Evolutionary conservation across 1,284 basidiomycete genomes (phyloP), one percentile per base, ranked within the genome.

Genomic region (Caloboletus inedulis): DNA sequence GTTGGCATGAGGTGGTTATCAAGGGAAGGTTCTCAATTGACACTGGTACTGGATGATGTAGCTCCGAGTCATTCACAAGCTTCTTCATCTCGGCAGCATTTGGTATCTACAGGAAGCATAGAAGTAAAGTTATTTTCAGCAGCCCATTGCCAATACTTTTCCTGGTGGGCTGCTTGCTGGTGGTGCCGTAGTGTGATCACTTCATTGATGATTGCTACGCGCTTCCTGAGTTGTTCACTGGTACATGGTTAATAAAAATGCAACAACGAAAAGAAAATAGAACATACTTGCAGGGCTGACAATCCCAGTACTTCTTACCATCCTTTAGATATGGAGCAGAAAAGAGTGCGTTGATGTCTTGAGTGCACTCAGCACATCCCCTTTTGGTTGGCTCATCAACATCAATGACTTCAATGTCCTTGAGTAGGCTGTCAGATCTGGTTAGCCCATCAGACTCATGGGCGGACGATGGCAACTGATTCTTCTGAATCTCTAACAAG

Each of bases 1-100:
- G 14, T 19, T 0, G 29, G 47, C 9, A 57, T 5, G 2, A 59
- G 47, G n/a, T 59, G 54, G 7, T 2, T 25, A 8, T 59, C 13
- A 1, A 58, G 49, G 8, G 37, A 44, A 9, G 31, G 36, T 30
- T 58, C 49, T 8, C 16, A 2, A 18, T 29, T 44, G 30, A 54
- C 14, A 10, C n/a, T 12, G 6, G 44, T 5, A 1, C 33, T 27
- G 12, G 7, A 19, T 6, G 29, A 47, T 1, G 4, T 23, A 3
- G 34, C 13, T 8, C 18, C 4, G 4, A 27, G 1, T n/a, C 3
- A 1, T 19, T 53, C 23, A 43, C 4, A 1, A 14, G 14, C 43
- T 44, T 55, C 45, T 34, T 54, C 14, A 6, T 55, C 41, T 23
- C 1, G 2, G 31, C 1, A 1, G 19, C n/a, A 1, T 40, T 54